Percentiles rank a stretch among this genome's conserved stretches.
phyloP scores from a whole-genome alignment of 345 rosid genomes.

The Triadica sebifera region DNA sequence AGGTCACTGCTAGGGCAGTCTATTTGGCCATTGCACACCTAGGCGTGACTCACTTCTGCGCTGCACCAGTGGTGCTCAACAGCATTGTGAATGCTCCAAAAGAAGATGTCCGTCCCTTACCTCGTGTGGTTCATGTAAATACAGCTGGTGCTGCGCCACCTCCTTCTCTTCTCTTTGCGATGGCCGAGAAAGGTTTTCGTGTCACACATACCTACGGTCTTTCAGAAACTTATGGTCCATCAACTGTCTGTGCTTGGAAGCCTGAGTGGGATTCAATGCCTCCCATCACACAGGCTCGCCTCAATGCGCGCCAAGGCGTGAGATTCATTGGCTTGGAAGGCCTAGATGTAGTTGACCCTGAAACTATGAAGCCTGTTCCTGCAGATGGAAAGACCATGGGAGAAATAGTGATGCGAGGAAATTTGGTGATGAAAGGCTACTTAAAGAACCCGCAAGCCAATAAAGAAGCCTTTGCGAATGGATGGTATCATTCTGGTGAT shows the following conservation, averaged over 20 bases:
- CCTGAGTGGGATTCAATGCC: constrained; percentile 89
- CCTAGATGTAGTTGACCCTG: constrained; percentile 62
- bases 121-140: constrained; percentile 68
- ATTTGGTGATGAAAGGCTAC: constrained; percentile 84
- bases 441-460: constrained; percentile 77
- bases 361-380: constrained; percentile 65
- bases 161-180: constrained; percentile 61
- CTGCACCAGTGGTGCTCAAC: constrained; percentile 90
- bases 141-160: constrained; percentile 97
- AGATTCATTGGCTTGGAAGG: constrained; percentile 62
- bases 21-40: constrained; percentile 70
- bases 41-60: constrained; percentile 78
- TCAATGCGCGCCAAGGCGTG: constrained; percentile 93
- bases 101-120: constrained; percentile 79
- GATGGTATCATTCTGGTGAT: constrained; percentile 91
- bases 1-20: constrained; percentile 81
- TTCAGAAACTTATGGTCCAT: constrained; percentile 89
- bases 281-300: constrained; percentile 66
- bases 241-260: constrained; percentile 81
- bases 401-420: constrained; percentile 82
- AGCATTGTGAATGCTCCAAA: constrained; percentile 65
- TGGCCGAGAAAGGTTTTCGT: constrained; percentile 74
- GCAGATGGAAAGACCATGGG: constrained; percentile 82
- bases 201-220: constrained; percentile 87
- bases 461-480: constrained; percentile 69